Conservation (phyloP, 2,329 filamentous ascomycete species). For the Xylaria digitata region DNA sequence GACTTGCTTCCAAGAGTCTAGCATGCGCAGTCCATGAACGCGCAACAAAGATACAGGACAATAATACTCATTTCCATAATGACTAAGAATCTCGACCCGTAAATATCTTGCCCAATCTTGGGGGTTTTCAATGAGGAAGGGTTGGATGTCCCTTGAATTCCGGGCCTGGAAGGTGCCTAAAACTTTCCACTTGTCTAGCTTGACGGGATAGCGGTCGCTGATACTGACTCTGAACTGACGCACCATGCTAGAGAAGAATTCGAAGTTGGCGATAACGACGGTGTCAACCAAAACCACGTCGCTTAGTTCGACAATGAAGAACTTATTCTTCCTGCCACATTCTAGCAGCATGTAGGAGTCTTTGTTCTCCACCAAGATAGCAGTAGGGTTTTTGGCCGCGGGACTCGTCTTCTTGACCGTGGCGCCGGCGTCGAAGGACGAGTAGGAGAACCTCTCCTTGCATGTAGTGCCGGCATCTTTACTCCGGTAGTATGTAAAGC, state of each 20-base stretch:
- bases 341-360: conserved; percentile 98
- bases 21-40: conserved; percentile 95
- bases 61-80: conserved; percentile 97
- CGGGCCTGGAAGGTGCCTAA: conserved; percentile 89
- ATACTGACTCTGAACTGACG: conserved; percentile 91
- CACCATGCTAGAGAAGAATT: conserved; percentile 98
- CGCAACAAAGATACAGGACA: conserved; percentile 91
- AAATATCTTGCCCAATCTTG: conserved; percentile 96
- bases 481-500: conserved; percentile 71
- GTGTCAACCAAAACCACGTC: conserved; percentile 90
- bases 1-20: conserved; percentile 90
- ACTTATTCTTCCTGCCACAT: conserved; percentile 88
- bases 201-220: conserved; percentile 93
- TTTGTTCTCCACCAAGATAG: conserved; percentile 94
- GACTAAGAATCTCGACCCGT: conserved; percentile 88
- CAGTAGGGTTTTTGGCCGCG: conserved; percentile 86
- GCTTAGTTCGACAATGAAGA: conserved; percentile 92
- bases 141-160: conserved; percentile 93
- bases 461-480: conserved; percentile 97
- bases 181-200: conserved; percentile 89
- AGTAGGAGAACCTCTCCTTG: conserved; percentile 97
- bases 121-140: conserved; percentile 93
- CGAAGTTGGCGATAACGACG: conserved; percentile 96
- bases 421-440: conserved; percentile 95
- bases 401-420: conserved; percentile 91